Conservation (phyloP, 1,284 basidiomycete species). For the Schizopora paradoxa region DNA sequence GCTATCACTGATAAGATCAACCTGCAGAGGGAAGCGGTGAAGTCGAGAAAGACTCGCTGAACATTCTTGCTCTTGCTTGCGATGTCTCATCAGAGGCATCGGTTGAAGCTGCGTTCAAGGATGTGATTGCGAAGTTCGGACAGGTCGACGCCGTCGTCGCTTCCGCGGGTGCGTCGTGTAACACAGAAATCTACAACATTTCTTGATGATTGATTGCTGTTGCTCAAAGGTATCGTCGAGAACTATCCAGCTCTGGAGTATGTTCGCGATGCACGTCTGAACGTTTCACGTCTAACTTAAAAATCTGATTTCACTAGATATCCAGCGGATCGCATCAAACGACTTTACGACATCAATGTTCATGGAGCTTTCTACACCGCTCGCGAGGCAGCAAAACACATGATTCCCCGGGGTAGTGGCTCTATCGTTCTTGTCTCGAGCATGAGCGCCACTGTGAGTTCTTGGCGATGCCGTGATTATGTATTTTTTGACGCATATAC, state of each 20-base stretch:
- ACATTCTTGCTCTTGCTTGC: constrained; percentile 77
- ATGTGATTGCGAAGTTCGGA: constrained; percentile 72
- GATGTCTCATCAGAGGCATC: constrained; percentile 83
- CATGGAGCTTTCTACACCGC: constrained; percentile 93
- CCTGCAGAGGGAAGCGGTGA: constrained; percentile 53
- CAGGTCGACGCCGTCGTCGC: constrained; percentile 83
- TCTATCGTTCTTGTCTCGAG: constrained; percentile 85
- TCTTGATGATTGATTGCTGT: constrained; percentile 9
- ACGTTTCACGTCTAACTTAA: neutral
- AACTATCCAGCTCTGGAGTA: constrained; percentile 89
- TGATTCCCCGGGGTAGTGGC: constrained; percentile 73
- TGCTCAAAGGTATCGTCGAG: constrained; percentile 71
- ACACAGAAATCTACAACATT: constrained; percentile 9
- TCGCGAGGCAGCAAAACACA: constrained; percentile 80
- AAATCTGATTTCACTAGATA: constrained; percentile 44
- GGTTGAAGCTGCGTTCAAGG: constrained; percentile 68
- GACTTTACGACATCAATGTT: constrained; percentile 89
- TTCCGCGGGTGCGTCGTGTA: constrained; percentile 64
- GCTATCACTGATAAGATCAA: constrained; percentile 30
- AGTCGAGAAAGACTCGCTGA: constrained; percentile 54
- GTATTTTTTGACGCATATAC: constrained; percentile 6
- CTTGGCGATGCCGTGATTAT: neutral
- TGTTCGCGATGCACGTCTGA: constrained; percentile 26
- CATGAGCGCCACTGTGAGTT: constrained; percentile 83
- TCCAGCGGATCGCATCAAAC: constrained; percentile 77